Evolutionary conservation across 306 rosid species (phyloP), one percentile per base, ranked within the genome.

Genomic region (Cucurbita maxima): DNA sequence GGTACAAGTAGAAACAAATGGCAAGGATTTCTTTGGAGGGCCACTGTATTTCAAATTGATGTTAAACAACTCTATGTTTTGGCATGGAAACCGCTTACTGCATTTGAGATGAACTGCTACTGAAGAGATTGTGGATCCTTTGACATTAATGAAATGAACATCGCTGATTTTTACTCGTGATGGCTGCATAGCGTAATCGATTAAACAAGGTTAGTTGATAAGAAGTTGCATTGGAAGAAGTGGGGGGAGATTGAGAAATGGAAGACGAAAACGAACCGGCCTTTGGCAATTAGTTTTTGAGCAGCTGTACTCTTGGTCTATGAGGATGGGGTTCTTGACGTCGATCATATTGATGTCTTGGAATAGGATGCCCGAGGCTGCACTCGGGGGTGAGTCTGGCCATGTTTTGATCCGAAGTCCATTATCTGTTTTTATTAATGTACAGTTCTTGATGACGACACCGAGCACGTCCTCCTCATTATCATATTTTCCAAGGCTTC

Each of bases 341-440:
- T 85, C 51, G 2, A 18, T 5, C 89, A 87, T 75, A 40, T 30
- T 72, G 52, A 83, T 47, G 59, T 87, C 81, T 74, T 85, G 82
- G 63, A 78, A 78, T 15, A 62, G 64, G 5, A 87, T 58, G 47
- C 72, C 56, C 2, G 80, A 37, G 10, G 86, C 81, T 16, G 19
- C 34, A 47, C 78, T 36, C 8, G 38, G 50, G 16, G 84, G 76
- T 5, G 73, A 12, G 50, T 34, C 51, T 15, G 83, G 85, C 88
- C 88, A 86, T 51, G 87, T 83, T 61, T 86, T 86, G 78, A 86
- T 81, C 50, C 87, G 69, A 15, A 84, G 74, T 19, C 89, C 89
- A 20, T 79, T 83, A 3, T 34, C n/a, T 3, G 87, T 81, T 16
- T 51, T 43, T 1, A 5, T 16, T 4, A 75, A 37, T 5, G 85